Percentiles rank a stretch among this genome's conserved stretches.
phyloP scores from a whole-genome alignment of 2,329 filamentous ascomycete species.

The Biscogniauxia sp. region DNA sequence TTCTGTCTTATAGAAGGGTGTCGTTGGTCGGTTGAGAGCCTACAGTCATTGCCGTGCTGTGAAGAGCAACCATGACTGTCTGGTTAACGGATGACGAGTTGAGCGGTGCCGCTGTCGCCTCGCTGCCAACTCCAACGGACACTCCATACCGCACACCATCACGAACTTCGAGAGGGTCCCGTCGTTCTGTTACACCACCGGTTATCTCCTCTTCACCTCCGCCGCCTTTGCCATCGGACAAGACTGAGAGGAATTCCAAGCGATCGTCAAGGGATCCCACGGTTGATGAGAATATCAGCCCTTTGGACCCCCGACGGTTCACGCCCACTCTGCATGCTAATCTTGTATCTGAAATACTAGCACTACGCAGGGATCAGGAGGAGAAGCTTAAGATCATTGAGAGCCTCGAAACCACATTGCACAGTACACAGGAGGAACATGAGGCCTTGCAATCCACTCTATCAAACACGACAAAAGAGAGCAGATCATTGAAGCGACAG shows the following conservation, averaged over 20 bases:
- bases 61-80: constrained; percentile 43
- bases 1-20: constrained; percentile 8
- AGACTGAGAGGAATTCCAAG: constrained; percentile 45
- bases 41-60: constrained; percentile 9
- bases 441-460: constrained; percentile 66
- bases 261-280: constrained; percentile 57
- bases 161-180: constrained; percentile 58
- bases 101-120: constrained; percentile 52
- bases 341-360: constrained; percentile 89
- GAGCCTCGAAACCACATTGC: constrained; percentile 72
- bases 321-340: constrained; percentile 94
- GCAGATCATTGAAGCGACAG: constrained; percentile 77
- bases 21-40: constrained; percentile 14
- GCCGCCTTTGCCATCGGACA: constrained; percentile 41
- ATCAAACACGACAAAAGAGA: constrained; percentile 68
- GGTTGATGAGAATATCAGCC: constrained; percentile 66
- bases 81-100: constrained; percentile 66
- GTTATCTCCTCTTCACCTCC: constrained; percentile 59
- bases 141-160: constrained; percentile 74
- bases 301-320: constrained; percentile 86
- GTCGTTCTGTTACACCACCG: constrained; percentile 66
- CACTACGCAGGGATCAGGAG: constrained; percentile 83
- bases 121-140: constrained; percentile 67
- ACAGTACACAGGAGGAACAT: constrained; percentile 69
- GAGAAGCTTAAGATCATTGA: constrained; percentile 86